Base-by-base conservation (phyloP, 805 yeast species). In the Debaryomyces maramus region DNA sequence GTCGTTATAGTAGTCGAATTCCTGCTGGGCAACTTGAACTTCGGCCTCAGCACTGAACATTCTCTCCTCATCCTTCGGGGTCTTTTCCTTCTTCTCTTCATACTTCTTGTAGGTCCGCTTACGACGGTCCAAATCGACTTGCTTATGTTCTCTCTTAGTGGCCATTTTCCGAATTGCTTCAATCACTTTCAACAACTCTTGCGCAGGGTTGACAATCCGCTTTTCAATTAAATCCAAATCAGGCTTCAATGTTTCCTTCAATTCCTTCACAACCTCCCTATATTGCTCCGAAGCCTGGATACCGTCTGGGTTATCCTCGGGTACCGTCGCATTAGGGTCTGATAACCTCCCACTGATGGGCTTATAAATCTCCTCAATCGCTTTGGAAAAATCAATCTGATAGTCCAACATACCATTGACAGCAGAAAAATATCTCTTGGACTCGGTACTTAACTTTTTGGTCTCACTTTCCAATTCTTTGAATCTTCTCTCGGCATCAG, bases 281-380 rank as follows among this genome's bases (percentile, higher is more conserved):
- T 90, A 93, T 60, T 85, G 95, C 57, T 86, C 96, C 54, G 95
- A 80, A 1, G 99, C 99, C 55, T 85, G 82, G 50, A 93, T 88
- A 52, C 98, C 99, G 38, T 93, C 95, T 3, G 97, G 97, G 57
- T 90, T 90, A 51, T 95, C 97, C 60, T 93, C 99, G 0, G 90
- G 90, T 34, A 80, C 77, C 2, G 88, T 64, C 6, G 93, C 79
- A 56, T 83, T 86, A 6, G 97, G 97, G 60, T 93, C 98, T 11
- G 93, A 81, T 59, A 86, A 72, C 46, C 89, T 81, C 31, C 99
- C 99, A 40, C 93, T 82, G 45, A 93, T 93, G 1, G 99, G 99
- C 65, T 91, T 88, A 70, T 89, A 93, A 44, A 93, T 85, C 58
- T 90, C 97, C 61, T 90, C 97, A 65, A 93, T 88, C 3, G 95